Base-by-base conservation (phyloP, 2,329 filamentous ascomycete genomes). In the Alternaria incomplexa region DNA sequence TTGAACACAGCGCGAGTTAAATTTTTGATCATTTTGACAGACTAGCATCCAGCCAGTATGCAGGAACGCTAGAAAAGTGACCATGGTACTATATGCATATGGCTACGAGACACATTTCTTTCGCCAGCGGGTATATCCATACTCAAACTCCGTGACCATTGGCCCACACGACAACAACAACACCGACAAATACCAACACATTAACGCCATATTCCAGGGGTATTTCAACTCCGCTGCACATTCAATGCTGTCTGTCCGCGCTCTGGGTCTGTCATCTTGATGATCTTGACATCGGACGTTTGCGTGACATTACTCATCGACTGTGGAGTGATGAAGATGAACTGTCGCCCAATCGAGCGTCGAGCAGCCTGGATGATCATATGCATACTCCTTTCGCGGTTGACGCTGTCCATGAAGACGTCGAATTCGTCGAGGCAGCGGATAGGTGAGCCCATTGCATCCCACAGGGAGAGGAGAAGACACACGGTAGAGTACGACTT, bases 401-500 rank as follows among this genome's bases (percentile, higher is more conserved):
- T 99, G 62, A 98, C 93, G 70, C 91, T 93, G 81, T 99, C 96
- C 96, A 99, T 99, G 84, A 97, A 99, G 30, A 99, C 96, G 78
- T 99, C 96, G 76, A 98, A 99, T 81, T 99, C 96, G 80, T 99
- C 96, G 57, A 99, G 85, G 75, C 96, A 99, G 58, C 96, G 89
- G 64, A 99, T 91, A 0, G 94, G 95, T 17, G 93, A 96, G 11
- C 96, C 95, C 91, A 99, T 99, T 28, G 96, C 95, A 77, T 99
- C 96, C 96, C 96, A 99, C 17, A 99, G 90, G 3, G 93, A 89
- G 30, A 99, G 85, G 58, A 99, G 83, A 71, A 99, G 87, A 81
- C 96, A 99, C 63, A 98, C 96, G 5, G 95, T 97, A 4, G 94
- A 96, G 79, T 98, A 99, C 0, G 95, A 98, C 79, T 99, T 99